Base-by-base conservation (phyloP, 106 monocot genomes). In the Allium sativum region DNA sequence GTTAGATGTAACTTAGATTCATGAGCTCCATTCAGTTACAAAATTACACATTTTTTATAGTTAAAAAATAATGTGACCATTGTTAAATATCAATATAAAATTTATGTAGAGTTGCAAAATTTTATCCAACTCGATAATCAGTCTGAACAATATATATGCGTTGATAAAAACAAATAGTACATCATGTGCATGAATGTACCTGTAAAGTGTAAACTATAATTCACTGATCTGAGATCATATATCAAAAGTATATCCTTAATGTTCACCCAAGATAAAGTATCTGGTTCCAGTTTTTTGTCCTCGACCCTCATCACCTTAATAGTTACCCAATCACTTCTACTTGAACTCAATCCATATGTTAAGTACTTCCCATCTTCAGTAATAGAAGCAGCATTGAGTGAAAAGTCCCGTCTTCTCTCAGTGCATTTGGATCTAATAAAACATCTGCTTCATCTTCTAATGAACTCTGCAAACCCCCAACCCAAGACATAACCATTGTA, bases 261-360 rank as follows among this genome's bases (percentile, higher is more conserved):
- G 22, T 84, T 72, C 18, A 98, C 98, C 98, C 98, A 98, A 10
- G 85, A 88, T 40, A 98, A 61, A 14, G 59, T 61, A 74, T 92
- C 98, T 19, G 70, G 52, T 70, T 74, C 71, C 11, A 56, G 56
- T 55, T 72, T 65, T 72, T 81, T 92, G 69, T 85, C 81, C 7
- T 64, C 82, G 18, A 92, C 65, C 52, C 78, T 17, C 88, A 98
- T 88, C 16, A 92, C 92, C 65, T 88, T 88, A 47, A 92, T 78
- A 7, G 78, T 82, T 5, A 98, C 81, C 98, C 98, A 98, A 72
- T 98, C 98, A 21, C 98, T 98, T 15, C 98, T 88, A 53, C 85
- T 88, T 40, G 65, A 70, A 61, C 88, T 92, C 46, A 88, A 74
- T 15, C 84, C 88, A 65, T 98, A 98, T 0, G 82, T 92, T 44